Conservation (phyloP, 1,284 basidiomycete genomes). For the Peniophora sp. region DNA sequence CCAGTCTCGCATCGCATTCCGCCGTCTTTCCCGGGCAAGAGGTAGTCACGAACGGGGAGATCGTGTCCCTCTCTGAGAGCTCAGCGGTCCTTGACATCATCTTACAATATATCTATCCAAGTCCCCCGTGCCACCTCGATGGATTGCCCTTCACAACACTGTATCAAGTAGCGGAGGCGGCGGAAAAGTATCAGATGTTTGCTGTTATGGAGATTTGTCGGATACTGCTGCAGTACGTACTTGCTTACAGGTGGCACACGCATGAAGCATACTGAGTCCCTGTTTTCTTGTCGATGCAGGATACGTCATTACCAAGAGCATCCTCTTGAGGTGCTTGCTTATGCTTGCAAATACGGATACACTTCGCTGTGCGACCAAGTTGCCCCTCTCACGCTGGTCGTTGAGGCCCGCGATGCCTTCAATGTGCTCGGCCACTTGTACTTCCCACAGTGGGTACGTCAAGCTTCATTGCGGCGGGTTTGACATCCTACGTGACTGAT, state of each 20-base stretch:
- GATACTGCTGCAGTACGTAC: conserved; percentile 5
- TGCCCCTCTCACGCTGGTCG: background rate
- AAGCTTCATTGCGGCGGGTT: background rate
- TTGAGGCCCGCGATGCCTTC: background rate
- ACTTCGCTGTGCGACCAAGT: background rate
- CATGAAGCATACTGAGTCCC: no score
- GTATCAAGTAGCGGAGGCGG: conserved; percentile 6
- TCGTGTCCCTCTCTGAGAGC: conserved; percentile 16
- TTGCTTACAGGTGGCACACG: background rate
- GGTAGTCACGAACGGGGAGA: conserved; percentile 6
- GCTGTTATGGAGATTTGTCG: conserved; percentile 7
- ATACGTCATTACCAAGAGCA: background rate
- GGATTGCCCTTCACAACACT: background rate
- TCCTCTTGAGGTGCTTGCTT: background rate
- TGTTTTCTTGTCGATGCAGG: background rate
- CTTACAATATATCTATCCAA: conserved; percentile 9
- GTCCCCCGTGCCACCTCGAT: conserved; percentile 4
- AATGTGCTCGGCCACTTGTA: background rate
- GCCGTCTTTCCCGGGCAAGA: conserved; percentile 9
- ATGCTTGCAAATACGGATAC: background rate
- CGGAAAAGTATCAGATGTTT: conserved; percentile 10
- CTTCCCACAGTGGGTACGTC: background rate
- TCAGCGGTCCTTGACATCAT: conserved; percentile 11
- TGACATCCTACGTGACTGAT: background rate
- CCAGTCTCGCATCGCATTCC: conserved; percentile 11